Evolutionary conservation across 768 basidiomycete species (phyloP).

Genomic region (Boletus rubroflammeus): DNA sequence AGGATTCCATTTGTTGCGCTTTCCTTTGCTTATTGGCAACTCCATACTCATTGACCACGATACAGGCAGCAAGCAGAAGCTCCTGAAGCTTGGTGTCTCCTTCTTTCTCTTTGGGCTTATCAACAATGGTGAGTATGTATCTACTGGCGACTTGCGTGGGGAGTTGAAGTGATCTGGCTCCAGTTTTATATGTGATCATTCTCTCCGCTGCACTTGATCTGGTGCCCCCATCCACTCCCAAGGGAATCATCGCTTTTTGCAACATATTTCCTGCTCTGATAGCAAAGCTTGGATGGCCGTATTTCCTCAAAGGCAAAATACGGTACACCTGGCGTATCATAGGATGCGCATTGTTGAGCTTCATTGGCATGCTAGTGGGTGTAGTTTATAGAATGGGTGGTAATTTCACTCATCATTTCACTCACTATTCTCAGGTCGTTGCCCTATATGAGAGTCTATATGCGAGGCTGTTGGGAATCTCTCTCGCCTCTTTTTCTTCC

Average conservation of each 20-base stretch:
- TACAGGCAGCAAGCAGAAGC: slow-evolving; percentile 25
- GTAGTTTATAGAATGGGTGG: not conserved
- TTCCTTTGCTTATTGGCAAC: slow-evolving; percentile 1
- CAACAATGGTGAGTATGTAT: slow-evolving; percentile 66
- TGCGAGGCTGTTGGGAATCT: slow-evolving; percentile 77
- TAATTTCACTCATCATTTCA: not conserved
- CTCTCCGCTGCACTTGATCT: slow-evolving; percentile 94
- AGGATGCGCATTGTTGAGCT: slow-evolving; percentile 73
- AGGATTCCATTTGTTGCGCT: slow-evolving; percentile 22
- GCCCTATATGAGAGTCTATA: slow-evolving; percentile 62
- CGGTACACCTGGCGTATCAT: slow-evolving; percentile 71
- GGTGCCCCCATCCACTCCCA: slow-evolving; percentile 87
- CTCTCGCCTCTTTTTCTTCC: slow-evolving; percentile 81
- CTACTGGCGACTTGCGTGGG: not conserved
- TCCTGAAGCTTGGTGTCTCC: slow-evolving; percentile 47
- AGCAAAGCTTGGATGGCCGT: slow-evolving; percentile 92
- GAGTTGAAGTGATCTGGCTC: not conserved
- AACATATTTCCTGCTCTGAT: slow-evolving; percentile 87
- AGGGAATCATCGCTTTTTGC: slow-evolving; percentile 92
- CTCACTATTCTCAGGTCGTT: slow-evolving; percentile 54
- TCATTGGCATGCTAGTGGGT: slow-evolving; percentile 84
- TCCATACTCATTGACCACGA: slow-evolving; percentile 13
- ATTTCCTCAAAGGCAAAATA: slow-evolving; percentile 82
- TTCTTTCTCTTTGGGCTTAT: slow-evolving; percentile 93
- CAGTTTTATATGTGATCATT: slow-evolving; percentile 94